Evolutionary conservation across 2,329 filamentous ascomycete genomes (phyloP), one percentile per base, ranked within the genome.

Genomic region (Trichoderma atroviride): DNA sequence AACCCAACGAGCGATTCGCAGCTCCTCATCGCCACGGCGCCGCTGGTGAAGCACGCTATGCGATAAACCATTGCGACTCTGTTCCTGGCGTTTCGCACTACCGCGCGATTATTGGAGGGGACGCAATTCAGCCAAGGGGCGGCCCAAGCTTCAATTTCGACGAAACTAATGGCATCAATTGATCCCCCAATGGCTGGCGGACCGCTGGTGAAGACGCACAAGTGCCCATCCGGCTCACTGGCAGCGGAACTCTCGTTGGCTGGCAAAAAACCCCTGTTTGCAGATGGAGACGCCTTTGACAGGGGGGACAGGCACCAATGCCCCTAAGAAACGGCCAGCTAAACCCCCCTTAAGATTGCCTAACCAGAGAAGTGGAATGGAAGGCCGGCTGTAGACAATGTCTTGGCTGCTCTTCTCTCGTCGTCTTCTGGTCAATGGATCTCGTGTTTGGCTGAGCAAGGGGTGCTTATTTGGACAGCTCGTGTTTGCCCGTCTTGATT

Each of bases 61-160:
- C 2, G 16, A 33, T n/a, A 1, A 6, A 5, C 16, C 27, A 33
- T 29, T n/a, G 19, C 55, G 29, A 24, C 47, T 22, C 47, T 50
- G 47, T 50, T 19, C 40, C 40, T 43, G 40, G 40, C 40, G 40
- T 43, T 43, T 43, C 40, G 40, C 31, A 22, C 62, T 56, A 55
- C 29, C 24, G 24, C 16, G 27, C 37, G n/a, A 40, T 31, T 58
- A 61, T 56, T 53, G 65, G 27, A 58, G 59, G 27, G 52, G 40
- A 43, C 19, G 19, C 19, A 33, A 35, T 33, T 10, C 27, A 29
- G 53, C 11, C 47, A 66, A 31, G 63, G 62, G 52, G 35, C 40
- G 53, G 55, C 29, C 63, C 66, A 33, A 63, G 57, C 66, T 50
- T 69, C 57, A 43, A 69, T 62, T 56, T 59, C 40, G 56, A 56